Evolutionary conservation across 2,329 filamentous ascomycete species (phyloP).

Genomic region (Aureobasidium sp.): DNA sequence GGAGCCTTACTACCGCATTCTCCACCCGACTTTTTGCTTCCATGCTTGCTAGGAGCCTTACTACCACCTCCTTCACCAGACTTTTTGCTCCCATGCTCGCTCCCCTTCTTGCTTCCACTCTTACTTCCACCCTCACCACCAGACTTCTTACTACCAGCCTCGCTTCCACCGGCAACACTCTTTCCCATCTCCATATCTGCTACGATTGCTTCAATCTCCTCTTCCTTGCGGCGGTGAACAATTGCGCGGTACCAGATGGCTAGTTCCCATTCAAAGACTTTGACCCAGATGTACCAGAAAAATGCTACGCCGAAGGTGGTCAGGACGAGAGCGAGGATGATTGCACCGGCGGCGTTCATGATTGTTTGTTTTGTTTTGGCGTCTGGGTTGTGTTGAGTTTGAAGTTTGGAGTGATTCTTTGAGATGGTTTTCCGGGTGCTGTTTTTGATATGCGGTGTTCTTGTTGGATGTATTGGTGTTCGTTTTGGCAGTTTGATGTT

Average conservation of each 20-base stretch:
- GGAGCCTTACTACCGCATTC: not conserved
- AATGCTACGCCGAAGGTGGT: not conserved
- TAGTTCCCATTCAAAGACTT: not conserved
- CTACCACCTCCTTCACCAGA: not conserved
- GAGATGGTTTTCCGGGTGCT: no score
- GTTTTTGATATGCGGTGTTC: no score
- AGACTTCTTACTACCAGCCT: not conserved
- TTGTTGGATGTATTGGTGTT: no score
- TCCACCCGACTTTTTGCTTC: no score
- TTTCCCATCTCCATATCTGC: no score
- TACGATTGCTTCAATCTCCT: no score
- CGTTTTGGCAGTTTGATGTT: not conserved
- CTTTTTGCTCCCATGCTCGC: not conserved
- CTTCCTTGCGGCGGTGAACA: no score
- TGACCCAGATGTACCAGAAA: constrained; percentile 1
- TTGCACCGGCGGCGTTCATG: not conserved
- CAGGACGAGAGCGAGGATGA: not conserved
- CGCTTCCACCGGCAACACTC: not conserved
- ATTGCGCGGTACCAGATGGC: not conserved
- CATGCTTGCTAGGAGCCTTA: no score
- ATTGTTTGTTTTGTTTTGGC: not conserved
- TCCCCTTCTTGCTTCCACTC: no score
- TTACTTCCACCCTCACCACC: no score
- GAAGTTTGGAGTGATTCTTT: not conserved
- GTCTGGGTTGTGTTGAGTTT: not conserved